Evolutionary conservation across 768 basidiomycete species (phyloP).

Genomic region (Pleurotus cornucopiae): DNA sequence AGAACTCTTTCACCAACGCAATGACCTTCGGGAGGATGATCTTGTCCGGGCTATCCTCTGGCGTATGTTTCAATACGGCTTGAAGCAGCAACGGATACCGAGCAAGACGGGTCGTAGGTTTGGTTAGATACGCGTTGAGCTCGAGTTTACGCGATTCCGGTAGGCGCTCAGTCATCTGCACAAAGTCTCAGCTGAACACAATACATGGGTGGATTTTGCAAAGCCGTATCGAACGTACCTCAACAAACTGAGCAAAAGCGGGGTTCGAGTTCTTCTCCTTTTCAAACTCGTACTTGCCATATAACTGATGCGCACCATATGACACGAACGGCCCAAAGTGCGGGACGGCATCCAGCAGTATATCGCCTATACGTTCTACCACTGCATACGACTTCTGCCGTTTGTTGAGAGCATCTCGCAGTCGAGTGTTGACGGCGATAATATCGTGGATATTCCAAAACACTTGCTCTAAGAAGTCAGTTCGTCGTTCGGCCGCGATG

Average conservation of each 20-base stretch:
- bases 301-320: constrained; percentile 95
- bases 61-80: constrained; percentile 88
- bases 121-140: constrained; percentile 95
- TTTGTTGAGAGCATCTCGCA: constrained; percentile 93
- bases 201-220: not conserved
- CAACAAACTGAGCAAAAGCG: constrained; percentile 92
- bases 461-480: constrained; percentile 87
- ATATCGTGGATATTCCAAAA: constrained; percentile 99
- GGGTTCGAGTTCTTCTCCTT: constrained; percentile 94
- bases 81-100: constrained; percentile 91
- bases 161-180: constrained; percentile 80
- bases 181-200: not conserved
- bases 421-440: constrained; percentile 81
- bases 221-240: constrained; percentile 47
- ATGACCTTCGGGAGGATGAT: constrained; percentile 71
- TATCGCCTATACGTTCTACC: constrained; percentile 88
- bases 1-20: constrained; percentile 71
- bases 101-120: constrained; percentile 96
- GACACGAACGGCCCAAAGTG: constrained; percentile 90
- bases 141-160: constrained; percentile 97
- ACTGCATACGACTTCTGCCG: constrained; percentile 94
- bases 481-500: constrained; percentile 70
- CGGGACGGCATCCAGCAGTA: constrained; percentile 82
- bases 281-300: constrained; percentile 99
- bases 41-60: constrained; percentile 88